A percentile compares a stretch with the other conserved stretches of the same genome.
phyloP scores from a whole-genome alignment of 805 yeast species.

The Candida maesae region DNA sequence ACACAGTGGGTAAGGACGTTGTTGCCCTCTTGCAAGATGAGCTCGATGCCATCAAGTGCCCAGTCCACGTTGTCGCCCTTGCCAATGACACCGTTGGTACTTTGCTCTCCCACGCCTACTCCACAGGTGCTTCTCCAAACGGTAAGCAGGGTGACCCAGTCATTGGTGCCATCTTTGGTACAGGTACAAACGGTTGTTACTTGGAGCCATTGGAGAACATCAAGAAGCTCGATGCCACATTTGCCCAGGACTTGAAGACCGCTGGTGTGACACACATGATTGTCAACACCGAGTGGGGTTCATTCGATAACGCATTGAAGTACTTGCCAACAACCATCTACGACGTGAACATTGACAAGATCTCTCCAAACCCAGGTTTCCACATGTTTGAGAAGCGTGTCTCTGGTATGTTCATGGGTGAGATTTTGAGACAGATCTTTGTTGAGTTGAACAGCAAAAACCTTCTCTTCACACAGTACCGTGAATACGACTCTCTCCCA shows the following conservation, averaged over 20 bases:
- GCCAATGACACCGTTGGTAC: conserved; percentile 98
- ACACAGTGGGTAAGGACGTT: conserved; percentile 81
- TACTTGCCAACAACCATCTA: conserved; percentile 75
- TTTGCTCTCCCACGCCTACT: conserved; percentile 79
- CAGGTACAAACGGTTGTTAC: conserved; percentile 97
- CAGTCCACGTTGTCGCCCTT: conserved; percentile 76
- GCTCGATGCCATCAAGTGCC: conserved; percentile 53
- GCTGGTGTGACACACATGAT: conserved; percentile 68
- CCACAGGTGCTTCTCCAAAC: conserved; percentile 49
- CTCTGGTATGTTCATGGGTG: conserved; percentile 92
- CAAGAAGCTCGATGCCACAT: conserved; percentile 59
- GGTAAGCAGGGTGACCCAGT: conserved; percentile 71
- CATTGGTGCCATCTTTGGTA: conserved; percentile 91
- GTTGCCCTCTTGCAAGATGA: conserved; percentile 69
- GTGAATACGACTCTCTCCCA: conserved; percentile 35
- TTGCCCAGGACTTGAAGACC: conserved; percentile 33
- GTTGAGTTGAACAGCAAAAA: conserved; percentile 61
- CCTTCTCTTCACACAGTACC: conserved; percentile 54
- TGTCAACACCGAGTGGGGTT: conserved; percentile 97
- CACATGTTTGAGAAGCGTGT: conserved; percentile 93
- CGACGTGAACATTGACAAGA: conserved; percentile 67
- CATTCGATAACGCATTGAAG: conserved; percentile 81
- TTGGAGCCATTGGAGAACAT: conserved; percentile 72
- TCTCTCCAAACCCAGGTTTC: conserved; percentile 77
- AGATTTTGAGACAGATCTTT: conserved; percentile 70